phyloP scores from a whole-genome alignment of 495 filamentous ascomycete species.

The Aspergillus avenaceus region DNA sequence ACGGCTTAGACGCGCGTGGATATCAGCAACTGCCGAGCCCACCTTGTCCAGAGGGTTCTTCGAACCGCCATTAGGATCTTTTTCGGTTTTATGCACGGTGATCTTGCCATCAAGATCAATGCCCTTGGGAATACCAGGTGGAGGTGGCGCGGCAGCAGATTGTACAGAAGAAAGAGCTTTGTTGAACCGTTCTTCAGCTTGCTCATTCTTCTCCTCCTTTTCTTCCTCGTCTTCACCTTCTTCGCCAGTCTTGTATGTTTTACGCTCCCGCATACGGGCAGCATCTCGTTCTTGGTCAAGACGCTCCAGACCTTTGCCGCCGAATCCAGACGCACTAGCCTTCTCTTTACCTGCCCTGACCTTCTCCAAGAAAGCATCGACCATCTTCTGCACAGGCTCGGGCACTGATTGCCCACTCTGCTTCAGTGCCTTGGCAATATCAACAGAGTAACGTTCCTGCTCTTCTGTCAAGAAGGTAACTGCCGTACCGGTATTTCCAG shows the following conservation, averaged over 20 bases:
- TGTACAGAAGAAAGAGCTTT: constrained; percentile 64
- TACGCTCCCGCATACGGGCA: constrained; percentile 76
- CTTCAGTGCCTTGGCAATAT: constrained; percentile 89
- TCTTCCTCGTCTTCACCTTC: constrained; percentile 84
- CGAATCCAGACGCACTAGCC: constrained; percentile 76
- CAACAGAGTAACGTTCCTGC: constrained; percentile 83
- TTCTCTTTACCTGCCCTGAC: constrained; percentile 91
- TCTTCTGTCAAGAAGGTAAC: constrained; percentile 92
- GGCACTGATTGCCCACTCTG: constrained; percentile 84
- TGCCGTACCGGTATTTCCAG: constrained; percentile 90
- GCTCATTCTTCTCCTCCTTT: constrained; percentile 59
- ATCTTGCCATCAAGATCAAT: constrained; percentile 72
- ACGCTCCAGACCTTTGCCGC: constrained; percentile 88
- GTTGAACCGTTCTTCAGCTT: constrained; percentile 56
- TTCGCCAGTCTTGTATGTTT: constrained; percentile 84
- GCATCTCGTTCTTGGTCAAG: constrained; percentile 88
- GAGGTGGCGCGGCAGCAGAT: constrained; percentile 42
- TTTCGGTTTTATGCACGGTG: constrained; percentile 72
- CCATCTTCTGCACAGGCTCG: constrained; percentile 61
- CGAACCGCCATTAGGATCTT: constrained; percentile 42
- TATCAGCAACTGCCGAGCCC: constrained; percentile 75
- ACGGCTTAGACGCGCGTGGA: constrained; percentile 80
- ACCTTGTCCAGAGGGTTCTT: constrained; percentile 83
- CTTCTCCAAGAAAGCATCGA: constrained; percentile 73
- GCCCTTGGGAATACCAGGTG: constrained; percentile 55